Conservation (phyloP, 495 filamentous ascomycete species). For the Penicillium dipodomyicola region DNA sequence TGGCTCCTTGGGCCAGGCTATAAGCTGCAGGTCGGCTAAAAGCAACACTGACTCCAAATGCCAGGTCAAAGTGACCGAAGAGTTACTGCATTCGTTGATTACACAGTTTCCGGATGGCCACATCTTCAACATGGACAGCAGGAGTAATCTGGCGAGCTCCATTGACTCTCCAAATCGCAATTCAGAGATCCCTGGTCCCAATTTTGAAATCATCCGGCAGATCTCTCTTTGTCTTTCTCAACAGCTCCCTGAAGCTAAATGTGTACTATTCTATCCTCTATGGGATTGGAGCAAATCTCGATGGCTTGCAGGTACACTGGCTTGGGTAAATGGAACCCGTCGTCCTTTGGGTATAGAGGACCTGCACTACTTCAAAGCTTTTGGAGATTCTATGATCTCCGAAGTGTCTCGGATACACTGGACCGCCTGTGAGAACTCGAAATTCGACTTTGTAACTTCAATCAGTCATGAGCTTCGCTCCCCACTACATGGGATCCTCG, state of each 20-base stretch:
- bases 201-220: background rate
- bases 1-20: constrained; percentile 16
- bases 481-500: constrained; percentile 67
- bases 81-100: constrained; percentile 26
- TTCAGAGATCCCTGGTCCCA: constrained; percentile 17
- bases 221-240: constrained; percentile 14
- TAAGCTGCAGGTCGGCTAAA: background rate
- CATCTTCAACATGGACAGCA: constrained; percentile 23
- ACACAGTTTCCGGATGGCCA: constrained; percentile 32
- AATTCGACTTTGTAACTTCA: constrained; percentile 68
- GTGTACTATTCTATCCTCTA: constrained; percentile 57
- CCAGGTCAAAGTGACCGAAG: constrained; percentile 17
- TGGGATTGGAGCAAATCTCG: constrained; percentile 59
- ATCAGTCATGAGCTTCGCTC: constrained; percentile 73
- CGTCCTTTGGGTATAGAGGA: constrained; percentile 46
- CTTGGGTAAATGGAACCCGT: constrained; percentile 52
- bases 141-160: background rate
- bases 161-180: background rate
- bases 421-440: constrained; percentile 50
- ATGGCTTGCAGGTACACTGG: constrained; percentile 61
- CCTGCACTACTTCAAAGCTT: constrained; percentile 53
- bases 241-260: constrained; percentile 49
- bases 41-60: background rate
- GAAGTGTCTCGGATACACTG: constrained; percentile 56
- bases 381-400: constrained; percentile 60